Percentiles rank a stretch among this genome's conserved stretches.
phyloP scores from a whole-genome alignment of 371 early-diverging fungal genomes.

The Mortierella sp. region DNA sequence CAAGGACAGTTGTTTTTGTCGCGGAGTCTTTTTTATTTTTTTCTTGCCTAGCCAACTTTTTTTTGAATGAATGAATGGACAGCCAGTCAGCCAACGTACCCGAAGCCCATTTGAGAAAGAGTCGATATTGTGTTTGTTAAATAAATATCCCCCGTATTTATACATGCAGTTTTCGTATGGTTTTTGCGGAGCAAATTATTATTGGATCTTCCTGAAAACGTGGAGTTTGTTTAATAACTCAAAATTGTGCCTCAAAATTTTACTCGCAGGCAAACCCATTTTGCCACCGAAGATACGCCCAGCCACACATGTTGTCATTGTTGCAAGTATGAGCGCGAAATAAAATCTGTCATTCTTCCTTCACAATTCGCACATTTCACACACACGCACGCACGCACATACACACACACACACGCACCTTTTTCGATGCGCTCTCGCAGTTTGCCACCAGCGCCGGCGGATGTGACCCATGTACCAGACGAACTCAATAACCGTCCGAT shows the following conservation, averaged over 20 bases:
- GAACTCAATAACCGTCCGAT: not conserved
- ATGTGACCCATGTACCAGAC: not conserved
- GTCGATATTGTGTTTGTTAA: not conserved
- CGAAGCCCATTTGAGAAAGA: not conserved
- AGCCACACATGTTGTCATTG: not conserved
- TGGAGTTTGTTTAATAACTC: no score
- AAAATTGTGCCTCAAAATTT: no score
- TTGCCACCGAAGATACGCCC: constrained; percentile 10
- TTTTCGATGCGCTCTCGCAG: not conserved
- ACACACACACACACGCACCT: not conserved
- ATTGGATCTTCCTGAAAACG: no score
- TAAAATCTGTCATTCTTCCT: not conserved
- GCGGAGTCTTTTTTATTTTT: not conserved
- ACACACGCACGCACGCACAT: not conserved
- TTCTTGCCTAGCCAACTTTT: not conserved
- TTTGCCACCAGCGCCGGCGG: not conserved
- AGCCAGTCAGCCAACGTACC: constrained; percentile 8
- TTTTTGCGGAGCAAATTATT: constrained; percentile 1
- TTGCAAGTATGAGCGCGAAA: no score
- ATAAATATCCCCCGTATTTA: not conserved
- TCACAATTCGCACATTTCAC: not conserved
- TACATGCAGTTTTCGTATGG: not conserved
- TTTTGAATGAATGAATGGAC: not conserved
- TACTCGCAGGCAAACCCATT: not conserved
- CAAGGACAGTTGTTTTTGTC: constrained; percentile 29